These are phyloP conservation scores for Pythium monospermum DNA, from an alignment of 352 stramenopile species.

Conservation along the genomic window DNA sequence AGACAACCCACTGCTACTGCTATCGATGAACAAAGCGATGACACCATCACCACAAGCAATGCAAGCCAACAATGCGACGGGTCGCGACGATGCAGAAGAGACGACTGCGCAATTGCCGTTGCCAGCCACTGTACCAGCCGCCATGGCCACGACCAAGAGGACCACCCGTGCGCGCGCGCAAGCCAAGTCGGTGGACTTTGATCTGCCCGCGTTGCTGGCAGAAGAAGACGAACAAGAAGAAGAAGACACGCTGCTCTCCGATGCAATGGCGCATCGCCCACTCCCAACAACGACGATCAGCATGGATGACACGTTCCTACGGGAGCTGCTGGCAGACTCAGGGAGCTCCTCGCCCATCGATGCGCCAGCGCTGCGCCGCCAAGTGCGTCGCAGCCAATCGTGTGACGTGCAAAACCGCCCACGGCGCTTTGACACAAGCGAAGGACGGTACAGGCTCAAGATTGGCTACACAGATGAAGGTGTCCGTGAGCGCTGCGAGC, in stretches of 20 bases:
- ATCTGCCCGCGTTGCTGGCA: too few relatives aligned
- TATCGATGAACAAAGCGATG: too few relatives aligned
- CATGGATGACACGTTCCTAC: constrained; percentile 21
- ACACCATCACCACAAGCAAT: too few relatives aligned
- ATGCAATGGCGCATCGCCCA: constrained; percentile 2
- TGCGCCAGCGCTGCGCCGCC: not conserved
- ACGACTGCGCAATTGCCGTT: too few relatives aligned
- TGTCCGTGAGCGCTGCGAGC: constrained; percentile 18
- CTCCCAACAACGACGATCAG: constrained; percentile 7
- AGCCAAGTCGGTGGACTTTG: too few relatives aligned
- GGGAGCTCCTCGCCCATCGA: constrained; percentile 3
- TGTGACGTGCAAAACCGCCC: constrained; percentile 8
- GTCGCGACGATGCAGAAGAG: too few relatives aligned
- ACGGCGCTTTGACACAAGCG: not conserved
- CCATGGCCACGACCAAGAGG: too few relatives aligned
- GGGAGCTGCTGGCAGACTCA: constrained; percentile 16
- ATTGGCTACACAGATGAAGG: constrained; percentile 20
- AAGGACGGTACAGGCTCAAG: not conserved
- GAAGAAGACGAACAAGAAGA: constrained; percentile 13
- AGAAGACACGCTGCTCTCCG: not conserved
- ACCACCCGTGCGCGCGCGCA: too few relatives aligned
- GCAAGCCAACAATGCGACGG: too few relatives aligned
- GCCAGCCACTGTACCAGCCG: too few relatives aligned
- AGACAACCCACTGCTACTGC: too few relatives aligned
- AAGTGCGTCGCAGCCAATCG: constrained; percentile 17